phyloP scores from a whole-genome alignment of 331 rosid species.

The Erythrophleum ivorense region DNA sequence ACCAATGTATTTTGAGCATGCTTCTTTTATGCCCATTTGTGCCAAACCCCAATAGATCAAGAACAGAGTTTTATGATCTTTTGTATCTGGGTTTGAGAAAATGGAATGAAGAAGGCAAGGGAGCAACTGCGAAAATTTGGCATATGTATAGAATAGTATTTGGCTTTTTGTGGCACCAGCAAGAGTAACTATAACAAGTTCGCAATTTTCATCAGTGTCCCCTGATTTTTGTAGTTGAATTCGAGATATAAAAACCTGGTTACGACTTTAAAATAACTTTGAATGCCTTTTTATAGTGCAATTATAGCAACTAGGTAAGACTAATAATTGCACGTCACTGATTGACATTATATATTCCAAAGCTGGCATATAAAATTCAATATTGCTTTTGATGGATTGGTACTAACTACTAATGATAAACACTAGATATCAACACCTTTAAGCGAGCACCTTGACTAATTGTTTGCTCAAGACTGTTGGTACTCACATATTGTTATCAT shows the following conservation, averaged over 20 bases:
- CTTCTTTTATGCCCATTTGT: conserved; percentile 68
- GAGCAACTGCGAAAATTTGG: conserved; percentile 26
- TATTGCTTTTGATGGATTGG: too few species aligned
- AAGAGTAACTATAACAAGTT: background rate
- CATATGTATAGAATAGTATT: too few species aligned
- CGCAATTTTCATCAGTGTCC: background rate
- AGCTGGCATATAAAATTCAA: conserved; percentile 55
- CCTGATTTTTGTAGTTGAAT: conserved; percentile 51
- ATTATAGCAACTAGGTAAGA: conserved; percentile 29
- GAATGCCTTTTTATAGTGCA: conserved; percentile 45
- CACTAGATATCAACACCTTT: too few species aligned
- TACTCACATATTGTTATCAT: too few species aligned
- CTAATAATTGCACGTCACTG: conserved; percentile 37
- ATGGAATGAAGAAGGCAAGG: conserved; percentile 3
- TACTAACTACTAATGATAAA: too few species aligned
- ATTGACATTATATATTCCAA: conserved; percentile 42
- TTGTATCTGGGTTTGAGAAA: too few species aligned
- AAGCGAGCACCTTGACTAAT: too few species aligned
- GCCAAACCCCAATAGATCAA: conserved; percentile 14
- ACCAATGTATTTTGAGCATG: conserved; percentile 62
- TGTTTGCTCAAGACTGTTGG: too few species aligned
- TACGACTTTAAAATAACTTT: too few species aligned
- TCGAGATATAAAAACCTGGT: conserved; percentile 33
- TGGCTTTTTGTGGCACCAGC: too few species aligned
- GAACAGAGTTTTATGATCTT: background rate